Conservation (phyloP, 192 early-diverging fungal species). For the Entrophospora sp. region DNA sequence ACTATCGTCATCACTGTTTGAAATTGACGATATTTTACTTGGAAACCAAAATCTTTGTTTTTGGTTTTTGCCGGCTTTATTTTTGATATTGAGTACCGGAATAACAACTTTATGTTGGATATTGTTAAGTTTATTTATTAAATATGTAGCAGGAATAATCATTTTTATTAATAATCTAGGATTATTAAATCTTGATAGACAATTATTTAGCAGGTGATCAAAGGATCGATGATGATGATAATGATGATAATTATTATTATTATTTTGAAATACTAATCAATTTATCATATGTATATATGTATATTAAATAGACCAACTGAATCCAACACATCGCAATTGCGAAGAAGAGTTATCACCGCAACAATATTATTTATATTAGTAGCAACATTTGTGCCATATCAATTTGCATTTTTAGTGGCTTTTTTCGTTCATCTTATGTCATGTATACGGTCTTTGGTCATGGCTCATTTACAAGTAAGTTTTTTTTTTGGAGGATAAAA, state of each 20-base stretch:
- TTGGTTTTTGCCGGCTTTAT: conserved; percentile 41
- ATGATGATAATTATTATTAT: no score
- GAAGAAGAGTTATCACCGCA: conserved; percentile 37
- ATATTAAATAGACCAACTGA: conserved; percentile 20
- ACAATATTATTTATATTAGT: conserved; percentile 45
- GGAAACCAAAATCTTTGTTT: conserved; percentile 45
- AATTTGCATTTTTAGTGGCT: conserved; percentile 63
- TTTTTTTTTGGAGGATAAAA: no score
- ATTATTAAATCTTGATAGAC: conserved; percentile 1
- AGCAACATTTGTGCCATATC: conserved; percentile 59
- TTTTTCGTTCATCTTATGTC: conserved; percentile 47
- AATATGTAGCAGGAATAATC: background rate
- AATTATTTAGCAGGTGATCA: conserved; percentile 22
- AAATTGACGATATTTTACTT: conserved; percentile 33
- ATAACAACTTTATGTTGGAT: conserved; percentile 32
- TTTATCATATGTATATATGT: background rate
- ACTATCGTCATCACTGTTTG: conserved; percentile 22
- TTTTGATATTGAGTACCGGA: conserved; percentile 38
- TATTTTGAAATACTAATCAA: no score
- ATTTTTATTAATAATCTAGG: conserved; percentile 22
- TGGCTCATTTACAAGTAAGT: conserved; percentile 26
- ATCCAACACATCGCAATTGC: conserved; percentile 23
- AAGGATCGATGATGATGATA: no score
- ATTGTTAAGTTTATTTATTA: conserved; percentile 24
- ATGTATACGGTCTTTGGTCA: conserved; percentile 36